Percentiles rank a stretch among this genome's conserved stretches.
These are phyloP conservation scores for Malbranchea cinnamomea DNA, from an alignment of 2,329 filamentous ascomycete species.

Conservation along the genomic window DNA sequence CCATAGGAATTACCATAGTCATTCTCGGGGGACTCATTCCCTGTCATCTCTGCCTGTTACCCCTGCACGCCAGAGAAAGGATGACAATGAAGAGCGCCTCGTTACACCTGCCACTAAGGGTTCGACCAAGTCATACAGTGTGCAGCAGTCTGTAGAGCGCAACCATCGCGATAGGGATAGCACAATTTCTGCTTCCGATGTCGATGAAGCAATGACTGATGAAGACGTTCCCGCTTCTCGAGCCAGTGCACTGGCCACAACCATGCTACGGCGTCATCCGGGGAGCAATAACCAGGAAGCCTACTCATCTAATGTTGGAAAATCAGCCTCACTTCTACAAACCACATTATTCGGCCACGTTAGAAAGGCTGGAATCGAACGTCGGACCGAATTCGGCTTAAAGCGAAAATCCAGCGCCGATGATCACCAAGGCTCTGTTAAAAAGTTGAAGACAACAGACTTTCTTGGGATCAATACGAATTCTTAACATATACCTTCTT, in stretches of 20 bases:
- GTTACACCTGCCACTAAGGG: conserved; percentile 46
- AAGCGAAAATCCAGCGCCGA: conserved; percentile 29
- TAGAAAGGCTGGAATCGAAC: conserved; percentile 37
- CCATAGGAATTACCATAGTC: conserved; percentile 39
- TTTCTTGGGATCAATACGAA: conserved; percentile 42
- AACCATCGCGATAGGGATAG: conserved; percentile 64
- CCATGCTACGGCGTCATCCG: conserved; percentile 51
- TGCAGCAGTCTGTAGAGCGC: conserved; percentile 17
- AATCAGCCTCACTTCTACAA: conserved; percentile 38
- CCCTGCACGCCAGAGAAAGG: conserved; percentile 42
- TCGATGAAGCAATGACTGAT: conserved; percentile 39
- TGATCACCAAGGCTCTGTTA: conserved; percentile 23
- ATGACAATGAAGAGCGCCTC: conserved; percentile 36
- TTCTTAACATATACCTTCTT: conserved; percentile 8
- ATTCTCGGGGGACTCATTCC: conserved; percentile 64
- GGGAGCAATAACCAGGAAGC: conserved; percentile 22
- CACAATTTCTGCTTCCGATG: conserved; percentile 58
- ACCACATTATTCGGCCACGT: conserved; percentile 48
- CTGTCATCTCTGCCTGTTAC: conserved; percentile 74
- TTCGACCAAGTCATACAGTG: conserved; percentile 36
- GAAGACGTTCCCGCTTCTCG: conserved; percentile 58
- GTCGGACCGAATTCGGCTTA: conserved; percentile 11
- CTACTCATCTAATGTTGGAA: conserved; percentile 23
- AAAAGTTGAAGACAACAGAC: conserved; percentile 36
- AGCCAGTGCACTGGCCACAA: conserved; percentile 61